A percentile compares a stretch with the other conserved stretches of the same genome.
These are phyloP conservation scores for Candida patagonica DNA, from an alignment of 805 yeast species.

Conservation along the genomic window DNA sequence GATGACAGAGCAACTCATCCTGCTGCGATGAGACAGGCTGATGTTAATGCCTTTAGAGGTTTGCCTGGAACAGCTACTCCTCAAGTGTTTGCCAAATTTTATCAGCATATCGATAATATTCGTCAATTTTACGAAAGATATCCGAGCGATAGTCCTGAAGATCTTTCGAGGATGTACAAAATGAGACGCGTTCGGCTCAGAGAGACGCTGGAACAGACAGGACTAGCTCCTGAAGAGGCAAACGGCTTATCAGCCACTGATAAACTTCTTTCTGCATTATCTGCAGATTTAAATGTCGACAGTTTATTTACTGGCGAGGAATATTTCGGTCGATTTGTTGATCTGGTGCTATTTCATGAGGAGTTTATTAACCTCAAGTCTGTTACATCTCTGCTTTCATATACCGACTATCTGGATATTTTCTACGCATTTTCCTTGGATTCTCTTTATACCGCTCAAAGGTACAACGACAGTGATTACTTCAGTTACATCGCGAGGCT, in stretches of 20 bases:
- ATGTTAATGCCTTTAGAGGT: slow-evolving; percentile 10
- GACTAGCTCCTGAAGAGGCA: slow-evolving; percentile 22
- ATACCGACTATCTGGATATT: slow-evolving; percentile 41
- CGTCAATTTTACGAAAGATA: slow-evolving; percentile 25
- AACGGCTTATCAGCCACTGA: slow-evolving; percentile 13
- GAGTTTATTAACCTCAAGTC: slow-evolving; percentile 42
- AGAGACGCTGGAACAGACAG: slow-evolving; percentile 11
- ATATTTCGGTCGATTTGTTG: slow-evolving; percentile 53
- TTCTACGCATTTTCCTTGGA: slow-evolving; percentile 35
- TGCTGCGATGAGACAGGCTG: slow-evolving; percentile 11
- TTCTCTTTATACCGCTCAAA: slow-evolving; percentile 14
- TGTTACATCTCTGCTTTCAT: slow-evolving; percentile 30
- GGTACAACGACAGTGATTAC: slow-evolving; percentile 30
- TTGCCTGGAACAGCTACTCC: slow-evolving; percentile 14
- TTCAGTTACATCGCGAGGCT: slow-evolving; percentile 37
- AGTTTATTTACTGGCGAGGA: slow-evolving; percentile 51
- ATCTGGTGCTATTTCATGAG: slow-evolving; percentile 44
- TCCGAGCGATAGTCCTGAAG: slow-evolving; percentile 26
- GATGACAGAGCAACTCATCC: slow-evolving; percentile 5
- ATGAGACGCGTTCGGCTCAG: slow-evolving; percentile 12
- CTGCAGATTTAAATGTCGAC: slow-evolving; percentile 41
- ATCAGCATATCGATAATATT: slow-evolving; percentile 27
- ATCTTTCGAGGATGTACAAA: slow-evolving; percentile 16
- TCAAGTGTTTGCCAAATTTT: slow-evolving; percentile 27
- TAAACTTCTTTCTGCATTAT: slow-evolving; percentile 40